Evolutionary conservation across 352 stramenopile genomes (phyloP), one percentile per base, ranked within the genome.

Genomic region (Globisporangium carolinianum): DNA sequence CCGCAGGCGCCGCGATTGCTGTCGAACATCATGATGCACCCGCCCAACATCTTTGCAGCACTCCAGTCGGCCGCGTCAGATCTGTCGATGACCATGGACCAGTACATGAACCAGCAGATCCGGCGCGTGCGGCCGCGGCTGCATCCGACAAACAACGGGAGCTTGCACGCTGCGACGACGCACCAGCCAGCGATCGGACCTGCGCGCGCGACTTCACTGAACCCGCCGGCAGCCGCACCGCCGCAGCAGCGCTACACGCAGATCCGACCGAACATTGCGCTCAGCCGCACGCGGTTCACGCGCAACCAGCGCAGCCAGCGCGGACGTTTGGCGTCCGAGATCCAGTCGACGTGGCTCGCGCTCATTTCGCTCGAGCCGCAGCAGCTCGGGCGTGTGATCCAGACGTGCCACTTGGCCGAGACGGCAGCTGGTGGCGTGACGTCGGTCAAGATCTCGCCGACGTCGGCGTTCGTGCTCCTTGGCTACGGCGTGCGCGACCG

Each of bases 391-490:
- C 70, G 67, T 17, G 77, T 96, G 12, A 72, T 96, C 42, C 84
- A 96, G 63, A 93, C 86, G 24, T 89, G 80, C 47, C 75, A 91
- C 53, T 69, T 96, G 46, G 72, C 84, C 5, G 79, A 92, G 62
- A 91, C 81, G 6, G 74, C 81, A 8, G 87, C 87, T 12, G 82
- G 85, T 24, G 87, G 87, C 8, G 85, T 97, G 38, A 97, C 88
- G 1, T 96, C 87, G 0, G 85, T 95, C 51, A 97, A 97, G 71
- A 80, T 96, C 37, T 96, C 86, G 11, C 86, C 88, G 8, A 92
- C 83, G 7, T 91, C 80, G 52, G 82, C 86, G 37, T 93, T 90
- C 58, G 86, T 93, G 41, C 58, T 96, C 53, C 68, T 96, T 17
- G 87, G 87, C 6, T 96, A 95, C 39, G 83, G 85, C 54, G 82